Evolutionary conservation across 208 protist genomes (phyloP), one percentile per base, ranked within the genome.

Genomic region (Leishmania tarentolae): DNA sequence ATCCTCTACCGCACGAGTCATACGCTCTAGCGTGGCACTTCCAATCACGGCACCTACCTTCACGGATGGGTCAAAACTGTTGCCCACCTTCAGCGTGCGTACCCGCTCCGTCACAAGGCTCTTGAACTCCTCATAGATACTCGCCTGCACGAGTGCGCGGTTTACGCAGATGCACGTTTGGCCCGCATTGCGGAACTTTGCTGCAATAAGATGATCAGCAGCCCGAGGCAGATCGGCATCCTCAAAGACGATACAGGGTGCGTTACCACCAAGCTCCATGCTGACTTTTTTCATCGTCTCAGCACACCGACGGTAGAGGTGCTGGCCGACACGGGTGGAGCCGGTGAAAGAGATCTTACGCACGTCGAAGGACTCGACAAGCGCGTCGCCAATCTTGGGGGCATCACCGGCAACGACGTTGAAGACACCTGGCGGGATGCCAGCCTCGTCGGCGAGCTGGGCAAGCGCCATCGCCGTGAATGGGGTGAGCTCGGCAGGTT

Each of bases 191-290:
- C 87, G 89, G 80, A 97, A 96, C 84, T 96, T 96, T 17, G 86
- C 90, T 31, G 73, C 78, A 56, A 96, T 82, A 76, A 95, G 85
- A 37, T 88, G 89, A 31, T 84, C 86, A 71, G 91, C 93, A 15
- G 95, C 93, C 4, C 83, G 79, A 2, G 88, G 83, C 15, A 98
- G 53, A 80, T 98, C 92, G 4, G 95, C 96, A 79, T 98, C 96
- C 17, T 94, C 90, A 72, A 98, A 95, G 17, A 98, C 94, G 59
- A 98, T 87, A 68, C 95, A 91, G 8, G 96, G 94, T 61, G 92
- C 96, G 86, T 98, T 98, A n/a, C 97, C 97, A 72, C 97, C 97
- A 19, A 99, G 88, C 84, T 99, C 97, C 47, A 99, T 83, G 17
- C 88, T 89, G 28, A 95, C 59, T 83, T 90, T 93, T 75, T 97